These are phyloP conservation scores for button mushroom (Agaricus bisporus) DNA, from an alignment of 768 basidiomycete species.

Conservation along the genomic window DNA sequence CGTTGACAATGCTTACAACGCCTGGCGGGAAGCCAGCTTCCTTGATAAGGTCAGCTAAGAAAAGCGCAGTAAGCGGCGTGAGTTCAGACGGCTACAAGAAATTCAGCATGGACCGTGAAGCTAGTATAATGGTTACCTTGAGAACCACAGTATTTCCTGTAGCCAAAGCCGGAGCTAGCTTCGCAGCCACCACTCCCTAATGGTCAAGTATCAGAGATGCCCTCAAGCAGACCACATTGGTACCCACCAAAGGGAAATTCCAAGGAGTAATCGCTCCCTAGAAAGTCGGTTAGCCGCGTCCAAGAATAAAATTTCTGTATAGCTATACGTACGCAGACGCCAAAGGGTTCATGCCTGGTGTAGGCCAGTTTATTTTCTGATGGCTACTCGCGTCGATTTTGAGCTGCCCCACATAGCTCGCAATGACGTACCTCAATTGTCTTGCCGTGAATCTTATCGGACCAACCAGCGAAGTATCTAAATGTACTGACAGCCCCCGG, in stretches of 20 bases:
- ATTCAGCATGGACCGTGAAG: too few relatives aligned
- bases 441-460: slow-evolving; percentile 78
- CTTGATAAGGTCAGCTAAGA: slow-evolving; percentile 41
- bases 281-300: not conserved
- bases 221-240: too few relatives aligned
- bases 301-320: too few relatives aligned
- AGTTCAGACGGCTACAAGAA: slow-evolving; percentile 51
- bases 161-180: slow-evolving; percentile 71
- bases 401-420: too few relatives aligned
- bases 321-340: slow-evolving; percentile 31
- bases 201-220: not conserved
- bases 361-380: slow-evolving; percentile 51
- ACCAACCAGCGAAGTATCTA: slow-evolving; percentile 88
- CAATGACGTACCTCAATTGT: slow-evolving; percentile 54
- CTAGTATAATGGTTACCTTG: slow-evolving; percentile 28
- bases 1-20: slow-evolving; percentile 66
- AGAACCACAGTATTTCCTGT: slow-evolving; percentile 69
- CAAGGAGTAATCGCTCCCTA: slow-evolving; percentile 59
- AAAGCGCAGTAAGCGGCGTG: slow-evolving; percentile 62
- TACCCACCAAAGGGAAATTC: slow-evolving; percentile 38
- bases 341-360: slow-evolving; percentile 63
- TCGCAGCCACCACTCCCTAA: slow-evolving; percentile 57
- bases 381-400: too few relatives aligned
- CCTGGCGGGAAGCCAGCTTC: slow-evolving; percentile 79
- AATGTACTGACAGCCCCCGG: slow-evolving; percentile 39